phyloP scores from a whole-genome alignment of 805 yeast species.

The Scheffersomyces coipomensis region DNA sequence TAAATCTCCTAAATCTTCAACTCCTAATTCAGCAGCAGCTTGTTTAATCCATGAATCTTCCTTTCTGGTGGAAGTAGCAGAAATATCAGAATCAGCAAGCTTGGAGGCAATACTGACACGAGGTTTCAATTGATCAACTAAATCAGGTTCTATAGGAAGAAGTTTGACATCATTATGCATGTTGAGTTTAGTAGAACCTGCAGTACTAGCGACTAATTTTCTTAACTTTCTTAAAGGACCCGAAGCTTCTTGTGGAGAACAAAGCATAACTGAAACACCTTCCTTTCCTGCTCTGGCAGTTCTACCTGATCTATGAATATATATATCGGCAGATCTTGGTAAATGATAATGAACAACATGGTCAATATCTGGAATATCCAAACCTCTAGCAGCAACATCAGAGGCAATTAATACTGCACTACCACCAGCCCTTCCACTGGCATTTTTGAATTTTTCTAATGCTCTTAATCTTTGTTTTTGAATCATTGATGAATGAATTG shows the following conservation, averaged over 20 bases:
- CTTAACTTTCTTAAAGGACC: slow-evolving; percentile 82
- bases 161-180: slow-evolving; percentile 54
- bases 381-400: slow-evolving; percentile 97
- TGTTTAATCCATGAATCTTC: slow-evolving; percentile 81
- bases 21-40: slow-evolving; percentile 91
- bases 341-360: slow-evolving; percentile 96
- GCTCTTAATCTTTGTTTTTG: slow-evolving; percentile 90
- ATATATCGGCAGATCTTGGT: slow-evolving; percentile 91
- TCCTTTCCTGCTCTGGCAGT: slow-evolving; percentile 95
- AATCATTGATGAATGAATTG: slow-evolving; percentile 90
- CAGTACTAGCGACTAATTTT: slow-evolving; percentile 44
- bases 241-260: slow-evolving; percentile 90
- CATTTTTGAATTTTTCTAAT: slow-evolving; percentile 72
- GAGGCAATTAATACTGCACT: slow-evolving; percentile 82
- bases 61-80: slow-evolving; percentile 57
- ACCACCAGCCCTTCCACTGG: slow-evolving; percentile 40
- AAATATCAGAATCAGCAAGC: slow-evolving; percentile 70
- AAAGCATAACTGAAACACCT: slow-evolving; percentile 92
- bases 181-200: slow-evolving; percentile 24
- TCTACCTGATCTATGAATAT: slow-evolving; percentile 95
- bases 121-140: slow-evolving; percentile 66
- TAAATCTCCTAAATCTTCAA: slow-evolving; percentile 66
- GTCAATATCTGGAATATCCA: slow-evolving; percentile 85
- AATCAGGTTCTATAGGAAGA: slow-evolving; percentile 74
- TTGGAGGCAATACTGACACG: slow-evolving; percentile 69